phyloP scores from a whole-genome alignment of 75 land plant species.

The Picea sitchensis region DNA sequence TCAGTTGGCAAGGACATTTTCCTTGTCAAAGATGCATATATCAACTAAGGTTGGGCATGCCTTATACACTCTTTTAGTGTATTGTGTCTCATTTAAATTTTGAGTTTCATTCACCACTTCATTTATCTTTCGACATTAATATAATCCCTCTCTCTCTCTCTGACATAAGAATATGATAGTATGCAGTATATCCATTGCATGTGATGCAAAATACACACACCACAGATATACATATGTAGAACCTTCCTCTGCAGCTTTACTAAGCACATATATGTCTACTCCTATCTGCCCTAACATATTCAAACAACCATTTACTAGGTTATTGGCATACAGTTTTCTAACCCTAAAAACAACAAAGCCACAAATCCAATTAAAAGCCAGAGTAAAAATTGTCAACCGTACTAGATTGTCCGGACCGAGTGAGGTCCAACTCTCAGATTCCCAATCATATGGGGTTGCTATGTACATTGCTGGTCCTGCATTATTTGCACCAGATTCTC shows the following conservation, averaged over 20 bases:
- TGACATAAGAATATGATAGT: neutral
- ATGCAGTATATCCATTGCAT: neutral
- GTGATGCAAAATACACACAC: neutral
- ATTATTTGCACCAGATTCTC: constrained; percentile 22
- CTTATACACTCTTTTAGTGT: no score
- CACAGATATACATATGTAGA: neutral
- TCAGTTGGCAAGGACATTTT: no score
- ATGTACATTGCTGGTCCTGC: constrained; percentile 71
- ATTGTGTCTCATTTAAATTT: no score
- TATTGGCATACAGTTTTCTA: neutral
- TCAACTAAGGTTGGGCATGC: no score
- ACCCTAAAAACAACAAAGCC: neutral
- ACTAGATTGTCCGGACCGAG: constrained; percentile 54
- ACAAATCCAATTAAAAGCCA: neutral
- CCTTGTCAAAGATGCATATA: no score
- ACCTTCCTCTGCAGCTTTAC: neutral
- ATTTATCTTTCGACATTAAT: neutral
- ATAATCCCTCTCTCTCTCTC: neutral
- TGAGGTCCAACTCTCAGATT: constrained; percentile 78
- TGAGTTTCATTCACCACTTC: no score
- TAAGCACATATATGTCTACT: no score
- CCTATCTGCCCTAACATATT: neutral
- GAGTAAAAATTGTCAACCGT: constrained; percentile 8
- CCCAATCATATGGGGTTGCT: constrained; percentile 77
- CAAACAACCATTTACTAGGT: neutral